These are phyloP conservation scores for Acacia pycnantha DNA, from an alignment of 331 rosid genomes.

Conservation along the genomic window DNA sequence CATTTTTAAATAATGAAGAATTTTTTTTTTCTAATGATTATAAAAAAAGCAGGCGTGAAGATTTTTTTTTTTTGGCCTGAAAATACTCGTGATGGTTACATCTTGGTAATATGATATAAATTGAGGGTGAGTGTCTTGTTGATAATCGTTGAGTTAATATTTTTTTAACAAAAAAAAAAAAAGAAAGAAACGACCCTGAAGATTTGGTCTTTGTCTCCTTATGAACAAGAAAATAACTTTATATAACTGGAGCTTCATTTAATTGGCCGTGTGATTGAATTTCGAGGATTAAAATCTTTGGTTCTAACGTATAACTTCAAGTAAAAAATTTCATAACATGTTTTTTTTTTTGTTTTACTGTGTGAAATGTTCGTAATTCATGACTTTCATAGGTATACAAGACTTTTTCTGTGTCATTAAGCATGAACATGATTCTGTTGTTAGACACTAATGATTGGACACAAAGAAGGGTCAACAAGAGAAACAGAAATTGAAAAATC, in stretches of 20 bases:
- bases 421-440: neutral
- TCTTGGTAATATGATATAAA: neutral
- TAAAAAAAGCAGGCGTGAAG: neutral
- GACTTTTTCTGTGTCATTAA: neutral
- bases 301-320: conserved; percentile 3
- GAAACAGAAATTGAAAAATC: neutral
- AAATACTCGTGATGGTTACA: neutral
- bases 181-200: neutral
- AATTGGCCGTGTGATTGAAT: neutral
- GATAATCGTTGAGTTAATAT: neutral
- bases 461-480: neutral
- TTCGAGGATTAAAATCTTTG: neutral
- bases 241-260: neutral
- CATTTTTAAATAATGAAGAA: neutral
- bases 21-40: neutral
- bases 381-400: neutral
- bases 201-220: neutral
- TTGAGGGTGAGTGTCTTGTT: neutral
- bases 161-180: no score
- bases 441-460: neutral
- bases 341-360: neutral
- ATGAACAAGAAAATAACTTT: neutral
- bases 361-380: neutral
- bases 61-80: no score
- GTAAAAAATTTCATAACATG: neutral